Conservation (phyloP, 208 protist species). For the Novymonas esmeraldas region DNA sequence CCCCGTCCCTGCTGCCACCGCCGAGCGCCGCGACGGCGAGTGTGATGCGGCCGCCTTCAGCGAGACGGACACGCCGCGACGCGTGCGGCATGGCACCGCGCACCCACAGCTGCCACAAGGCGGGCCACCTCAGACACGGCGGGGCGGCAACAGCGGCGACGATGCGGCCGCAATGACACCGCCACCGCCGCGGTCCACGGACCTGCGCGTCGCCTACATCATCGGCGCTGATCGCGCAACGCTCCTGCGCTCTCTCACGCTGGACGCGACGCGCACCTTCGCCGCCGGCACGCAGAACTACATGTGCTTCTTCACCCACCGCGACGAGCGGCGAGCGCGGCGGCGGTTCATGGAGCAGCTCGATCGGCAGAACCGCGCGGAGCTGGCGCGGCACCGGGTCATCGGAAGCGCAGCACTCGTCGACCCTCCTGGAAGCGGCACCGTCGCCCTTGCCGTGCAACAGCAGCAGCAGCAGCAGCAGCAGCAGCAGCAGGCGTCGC, state of each 20-base stretch:
- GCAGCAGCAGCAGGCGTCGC: neutral
- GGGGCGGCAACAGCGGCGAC: neutral
- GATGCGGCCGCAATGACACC: neutral
- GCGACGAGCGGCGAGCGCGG: conserved; percentile 40
- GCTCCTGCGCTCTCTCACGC: conserved; percentile 53
- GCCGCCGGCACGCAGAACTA: conserved; percentile 35
- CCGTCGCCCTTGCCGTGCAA: neutral
- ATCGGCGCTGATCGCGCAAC: conserved; percentile 56
- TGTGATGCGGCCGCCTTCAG: too few relatives aligned
- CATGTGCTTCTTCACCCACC: conserved; percentile 51
- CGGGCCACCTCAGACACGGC: too few relatives aligned
- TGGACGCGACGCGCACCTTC: conserved; percentile 58
- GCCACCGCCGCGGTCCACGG: conserved; percentile 4
- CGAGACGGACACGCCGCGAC: too few relatives aligned
- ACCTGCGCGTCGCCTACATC: conserved; percentile 53
- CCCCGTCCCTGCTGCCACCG: too few relatives aligned
- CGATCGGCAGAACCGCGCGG: conserved; percentile 31
- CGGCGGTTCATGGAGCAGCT: conserved; percentile 30
- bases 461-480: too few relatives aligned
- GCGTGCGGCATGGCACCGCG: too few relatives aligned
- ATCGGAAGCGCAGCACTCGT: neutral
- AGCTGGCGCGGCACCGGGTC: neutral
- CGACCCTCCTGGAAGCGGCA: neutral
- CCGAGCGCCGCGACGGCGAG: too few relatives aligned
- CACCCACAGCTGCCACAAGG: too few relatives aligned